phyloP scores from a whole-genome alignment of 768 basidiomycete species.

The Clathrus columnatus region DNA sequence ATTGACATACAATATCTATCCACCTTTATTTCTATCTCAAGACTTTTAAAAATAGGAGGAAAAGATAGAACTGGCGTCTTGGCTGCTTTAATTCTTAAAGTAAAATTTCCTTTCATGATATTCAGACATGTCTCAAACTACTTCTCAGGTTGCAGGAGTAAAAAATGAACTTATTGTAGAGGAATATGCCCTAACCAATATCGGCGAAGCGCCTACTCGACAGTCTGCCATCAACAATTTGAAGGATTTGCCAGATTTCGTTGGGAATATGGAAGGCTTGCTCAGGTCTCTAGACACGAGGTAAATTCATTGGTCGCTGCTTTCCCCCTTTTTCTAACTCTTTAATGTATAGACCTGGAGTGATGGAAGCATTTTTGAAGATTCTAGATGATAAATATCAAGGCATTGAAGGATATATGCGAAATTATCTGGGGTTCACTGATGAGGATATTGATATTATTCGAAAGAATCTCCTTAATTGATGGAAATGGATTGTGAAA shows the following conservation, averaged over 20 bases:
- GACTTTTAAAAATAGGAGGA: constrained; percentile 39
- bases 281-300: constrained; percentile 78
- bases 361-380: constrained; percentile 64
- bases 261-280: constrained; percentile 61
- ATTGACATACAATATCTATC: background rate
- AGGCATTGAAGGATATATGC: constrained; percentile 57
- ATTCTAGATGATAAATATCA: constrained; percentile 57
- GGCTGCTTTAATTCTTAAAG: constrained; percentile 65
- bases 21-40: background rate
- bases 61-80: constrained; percentile 77
- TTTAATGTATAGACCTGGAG: constrained; percentile 42
- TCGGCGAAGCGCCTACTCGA: constrained; percentile 73
- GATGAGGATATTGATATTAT: constrained; percentile 56
- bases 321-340: background rate
- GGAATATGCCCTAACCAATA: constrained; percentile 72
- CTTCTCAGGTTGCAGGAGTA: constrained; percentile 60
- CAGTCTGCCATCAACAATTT: constrained; percentile 61
- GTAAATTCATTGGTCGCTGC: constrained; percentile 19
- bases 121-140: background rate
- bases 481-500: too few relatives aligned
- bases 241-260: constrained; percentile 61
- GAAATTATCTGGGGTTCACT: constrained; percentile 45
- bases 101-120: constrained; percentile 20
- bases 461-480: constrained; percentile 42
- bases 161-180: constrained; percentile 52